Percentiles rank a stretch among this genome's conserved stretches.
phyloP scores from a whole-genome alignment of 1,284 basidiomycete genomes.

The Bjerkandera adusta region DNA sequence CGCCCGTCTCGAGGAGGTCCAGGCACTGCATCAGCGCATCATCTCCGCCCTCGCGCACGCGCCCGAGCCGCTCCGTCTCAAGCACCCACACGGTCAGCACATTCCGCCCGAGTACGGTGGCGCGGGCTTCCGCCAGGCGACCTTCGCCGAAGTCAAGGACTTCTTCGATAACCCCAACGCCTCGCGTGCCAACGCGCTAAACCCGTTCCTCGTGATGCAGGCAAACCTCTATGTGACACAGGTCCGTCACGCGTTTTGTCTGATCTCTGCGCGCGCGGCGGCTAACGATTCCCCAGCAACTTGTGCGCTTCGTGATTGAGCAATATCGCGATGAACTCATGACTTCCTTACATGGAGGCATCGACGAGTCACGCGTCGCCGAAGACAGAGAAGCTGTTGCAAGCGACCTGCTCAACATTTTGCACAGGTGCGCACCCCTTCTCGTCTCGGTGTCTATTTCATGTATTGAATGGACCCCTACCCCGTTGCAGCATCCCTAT shows the following conservation, averaged over 20 bases:
- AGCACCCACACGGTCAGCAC: slow-evolving; percentile 48
- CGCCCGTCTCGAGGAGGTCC: slow-evolving; percentile 76
- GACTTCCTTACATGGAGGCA: slow-evolving; percentile 58
- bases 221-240: slow-evolving; percentile 88
- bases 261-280: slow-evolving; percentile 4
- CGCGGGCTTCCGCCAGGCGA: slow-evolving; percentile 71
- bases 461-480: slow-evolving; percentile 6
- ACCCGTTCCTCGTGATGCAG: slow-evolving; percentile 87
- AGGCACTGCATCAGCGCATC: slow-evolving; percentile 72
- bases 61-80: slow-evolving; percentile 69
- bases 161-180: slow-evolving; percentile 89
- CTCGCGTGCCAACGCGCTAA: slow-evolving; percentile 75
- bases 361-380: slow-evolving; percentile 62
- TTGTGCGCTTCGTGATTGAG: slow-evolving; percentile 85
- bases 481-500: slow-evolving; percentile 69
- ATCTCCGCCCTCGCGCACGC: slow-evolving; percentile 65
- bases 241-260: slow-evolving; percentile 34
- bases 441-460: slow-evolving; percentile 14
- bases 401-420: slow-evolving; percentile 77
- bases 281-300: slow-evolving; percentile 58
- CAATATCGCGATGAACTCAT: slow-evolving; percentile 85
- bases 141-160: slow-evolving; percentile 83
- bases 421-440: slow-evolving; percentile 57
- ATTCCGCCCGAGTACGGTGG: slow-evolving; percentile 63
- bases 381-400: slow-evolving; percentile 74